Base-by-base conservation (phyloP, 2,329 filamentous ascomycete genomes). In the Ramularia collo-cygni region DNA sequence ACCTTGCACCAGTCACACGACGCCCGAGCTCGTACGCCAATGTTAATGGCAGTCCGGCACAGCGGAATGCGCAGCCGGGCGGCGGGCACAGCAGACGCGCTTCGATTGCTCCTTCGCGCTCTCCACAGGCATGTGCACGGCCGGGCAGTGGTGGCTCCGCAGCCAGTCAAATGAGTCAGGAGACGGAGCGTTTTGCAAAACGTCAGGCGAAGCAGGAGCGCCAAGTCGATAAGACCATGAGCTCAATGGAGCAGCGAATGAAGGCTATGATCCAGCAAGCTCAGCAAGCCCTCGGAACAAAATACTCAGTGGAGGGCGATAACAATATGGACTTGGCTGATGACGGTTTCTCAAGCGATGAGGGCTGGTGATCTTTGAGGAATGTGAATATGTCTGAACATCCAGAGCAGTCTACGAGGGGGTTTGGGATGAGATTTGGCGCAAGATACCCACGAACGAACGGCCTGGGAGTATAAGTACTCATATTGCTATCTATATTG, bases 201-300 rank as follows among this genome's bases (percentile, higher is more conserved):
- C 75, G 78, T 56, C 76, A 82, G 50, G 71, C 79, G 16, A 76
- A 77, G 36, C 83, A 85, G 42, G 87, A 95, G 54, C 72, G 79
- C 32, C 81, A 89, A 52, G 76, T 85, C 6, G 88, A 96, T 52
- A 77, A 81, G 30, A 80, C 83, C 37, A 83, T 96, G 52, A 79
- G 79, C 35, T 77, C 82, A 17, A 79, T 96, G 63, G 93, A 92
- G 58, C 73, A 77, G 34, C 79, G 84, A 53, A 68, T 96, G 34
- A 77, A 84, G 57, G 83, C 81, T 24, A 87, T 98, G 83, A 93
- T 98, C 39, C 74, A 81, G 2, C 83, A 96, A 63, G 92, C 89
- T 1, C 83, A 83, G 53, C 83, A 92, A 61, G 92, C 92, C 2
- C 65, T 98, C 13, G 89, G 69, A 5, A 68, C 63, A 14, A 70